A percentile compares a stretch with the other conserved stretches of the same genome.
phyloP scores from a whole-genome alignment of 73 alveolate genomes.

The Paramecium primaurelia region DNA sequence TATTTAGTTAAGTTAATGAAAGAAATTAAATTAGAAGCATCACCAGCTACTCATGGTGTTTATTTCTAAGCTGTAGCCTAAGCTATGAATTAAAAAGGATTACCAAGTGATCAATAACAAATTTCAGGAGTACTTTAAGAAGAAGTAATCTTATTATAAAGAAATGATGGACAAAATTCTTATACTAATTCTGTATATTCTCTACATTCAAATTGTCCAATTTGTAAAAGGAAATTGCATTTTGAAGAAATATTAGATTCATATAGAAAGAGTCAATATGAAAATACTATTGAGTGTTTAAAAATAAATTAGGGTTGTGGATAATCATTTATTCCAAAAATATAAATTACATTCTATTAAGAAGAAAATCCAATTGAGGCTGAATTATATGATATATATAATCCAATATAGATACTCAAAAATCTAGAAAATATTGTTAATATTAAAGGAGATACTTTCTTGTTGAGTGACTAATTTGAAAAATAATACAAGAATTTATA shows the following conservation, averaged over 20 bases:
- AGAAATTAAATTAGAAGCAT: constrained; percentile 49
- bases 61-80: constrained; percentile 50
- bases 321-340: background rate
- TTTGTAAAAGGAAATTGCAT: background rate
- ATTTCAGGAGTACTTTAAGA: background rate
- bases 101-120: background rate
- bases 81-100: constrained; percentile 1
- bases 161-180: background rate
- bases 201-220: background rate
- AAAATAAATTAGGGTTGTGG: background rate
- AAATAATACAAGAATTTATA: background rate
- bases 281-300: background rate
- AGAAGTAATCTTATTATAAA: background rate
- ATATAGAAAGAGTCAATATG: background rate
- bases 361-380: constrained; percentile 23
- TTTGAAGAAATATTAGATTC: constrained; percentile 31
- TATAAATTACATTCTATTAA: background rate
- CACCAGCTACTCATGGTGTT: constrained; percentile 56
- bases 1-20: constrained; percentile 48
- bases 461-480: background rate
- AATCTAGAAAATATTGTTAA: background rate
- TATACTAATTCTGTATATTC: background rate
- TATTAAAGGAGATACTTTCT: background rate
- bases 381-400: background rate
- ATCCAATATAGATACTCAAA: background rate